Evolutionary conservation across 306 rosid genomes (phyloP), one percentile per base, ranked within the genome.

Genomic region (Quercus robur): DNA sequence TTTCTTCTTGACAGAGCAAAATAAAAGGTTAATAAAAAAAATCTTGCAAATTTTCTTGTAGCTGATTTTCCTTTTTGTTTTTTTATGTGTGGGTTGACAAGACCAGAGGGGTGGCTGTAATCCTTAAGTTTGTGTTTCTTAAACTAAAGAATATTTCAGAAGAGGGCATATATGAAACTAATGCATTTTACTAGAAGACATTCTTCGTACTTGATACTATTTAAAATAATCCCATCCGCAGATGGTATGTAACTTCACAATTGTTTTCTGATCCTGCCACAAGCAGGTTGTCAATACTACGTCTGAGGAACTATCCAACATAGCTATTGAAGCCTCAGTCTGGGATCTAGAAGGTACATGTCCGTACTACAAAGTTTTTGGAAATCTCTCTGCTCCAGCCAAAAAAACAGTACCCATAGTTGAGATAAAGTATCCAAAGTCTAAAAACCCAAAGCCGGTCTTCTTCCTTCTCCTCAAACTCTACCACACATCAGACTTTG

Each of bases 391-490:
- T 3, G 83, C 87, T 73, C 90, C 89, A 46, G 92, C 97, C 3
- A 94, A 92, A 70, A 87, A 77, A 80, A 91, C 94, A 25, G 76
- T 83, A 33, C 78, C 94, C 25, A 64, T 92, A 82, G 82, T 46
- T 52, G 95, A 91, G 89, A 92, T 94, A 92, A 84, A 86, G 79
- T 94, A 94, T 87, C 99, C 95, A 0, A 87, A 90, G 81, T 88
- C 92, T 51, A 75, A 89, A 83, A 81, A 85, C 84, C 86, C 97
- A 58, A 87, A 89, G 85, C 93, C 92, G 2, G 90, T 94, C 56
- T 94, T 90, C 82, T 94, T 94, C 87, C 97, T 94, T 86, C 97
- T 94, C 78, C 97, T 94, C 78, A 94, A 92, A 81, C 97, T 94
- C n/a, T 94, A 85, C 83, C 41, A 81, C 72, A 80, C 70, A 82